These are phyloP conservation scores for Mercurialis annua DNA, from an alignment of 345 rosid genomes.

Conservation along the genomic window DNA sequence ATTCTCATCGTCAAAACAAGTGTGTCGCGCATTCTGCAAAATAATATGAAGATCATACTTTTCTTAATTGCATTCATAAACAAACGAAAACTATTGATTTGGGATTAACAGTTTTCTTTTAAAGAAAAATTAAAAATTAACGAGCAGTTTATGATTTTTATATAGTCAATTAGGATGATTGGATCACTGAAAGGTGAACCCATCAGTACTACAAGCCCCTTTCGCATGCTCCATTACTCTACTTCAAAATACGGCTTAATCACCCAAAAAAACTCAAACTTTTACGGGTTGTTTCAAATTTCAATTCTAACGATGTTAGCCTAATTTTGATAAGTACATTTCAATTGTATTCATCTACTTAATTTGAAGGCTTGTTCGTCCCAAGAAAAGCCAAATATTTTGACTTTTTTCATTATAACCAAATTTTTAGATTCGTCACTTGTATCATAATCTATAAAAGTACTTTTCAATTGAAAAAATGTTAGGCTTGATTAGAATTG, in stretches of 20 bases:
- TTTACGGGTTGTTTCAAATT: too few species aligned
- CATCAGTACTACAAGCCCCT: not conserved
- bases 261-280: too few species aligned
- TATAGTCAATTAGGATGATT: not conserved
- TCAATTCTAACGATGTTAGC: too few species aligned
- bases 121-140: not conserved
- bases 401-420: too few species aligned
- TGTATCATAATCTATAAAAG: too few species aligned
- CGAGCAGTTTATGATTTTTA: not conserved
- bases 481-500: too few species aligned
- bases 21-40: slow-evolving; percentile 26
- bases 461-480: too few species aligned
- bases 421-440: too few species aligned
- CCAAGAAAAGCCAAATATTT: too few species aligned
- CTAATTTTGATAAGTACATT: too few species aligned
- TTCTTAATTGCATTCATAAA: not conserved
- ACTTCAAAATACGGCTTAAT: not conserved
- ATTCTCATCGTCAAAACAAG: slow-evolving; percentile 30
- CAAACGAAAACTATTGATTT: not conserved
- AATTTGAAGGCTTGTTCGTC: too few species aligned
- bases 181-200: not conserved
- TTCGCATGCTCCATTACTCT: slow-evolving; percentile 1
- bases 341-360: too few species aligned
- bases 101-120: not conserved
- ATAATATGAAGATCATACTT: not conserved